phyloP scores from a whole-genome alignment of 768 basidiomycete species.

The Saitozyma sp. region DNA sequence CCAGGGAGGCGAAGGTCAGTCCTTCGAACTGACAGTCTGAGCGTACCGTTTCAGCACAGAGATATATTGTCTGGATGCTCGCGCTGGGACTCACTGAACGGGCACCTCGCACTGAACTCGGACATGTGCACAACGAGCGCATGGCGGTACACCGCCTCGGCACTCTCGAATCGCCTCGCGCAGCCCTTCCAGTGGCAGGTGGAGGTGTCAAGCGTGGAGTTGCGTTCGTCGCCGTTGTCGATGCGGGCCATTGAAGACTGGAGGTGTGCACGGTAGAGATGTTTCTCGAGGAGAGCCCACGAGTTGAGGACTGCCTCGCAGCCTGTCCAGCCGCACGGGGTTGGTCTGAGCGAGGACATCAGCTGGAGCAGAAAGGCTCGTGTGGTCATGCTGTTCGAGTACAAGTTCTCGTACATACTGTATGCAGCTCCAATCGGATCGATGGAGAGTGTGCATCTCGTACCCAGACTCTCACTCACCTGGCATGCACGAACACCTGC shows the following conservation, averaged over 20 bases:
- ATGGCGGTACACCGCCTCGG: conserved; percentile 32
- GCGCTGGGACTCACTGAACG: conserved; percentile 34
- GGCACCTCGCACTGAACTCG: conserved; percentile 38
- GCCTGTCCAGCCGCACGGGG: conserved; percentile 31
- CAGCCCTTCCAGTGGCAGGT: conserved; percentile 33
- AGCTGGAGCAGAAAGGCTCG: neutral
- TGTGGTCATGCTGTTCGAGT: neutral
- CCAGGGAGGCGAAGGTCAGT: conserved; percentile 26
- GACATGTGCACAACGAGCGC: conserved; percentile 36
- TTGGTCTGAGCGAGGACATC: conserved; percentile 25
- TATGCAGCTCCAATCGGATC: too few relatives aligned
- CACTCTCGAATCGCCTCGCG: conserved; percentile 6
- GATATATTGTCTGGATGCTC: neutral
- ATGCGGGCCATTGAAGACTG: conserved; percentile 2
- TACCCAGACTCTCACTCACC: conserved; percentile 14
- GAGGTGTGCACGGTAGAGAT: conserved; percentile 37
- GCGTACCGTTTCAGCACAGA: conserved; percentile 5
- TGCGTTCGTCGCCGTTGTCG: neutral
- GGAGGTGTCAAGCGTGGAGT: conserved; percentile 1
- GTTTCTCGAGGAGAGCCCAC: conserved; percentile 44
- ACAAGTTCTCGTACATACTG: neutral
- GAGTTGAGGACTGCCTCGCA: conserved; percentile 42
- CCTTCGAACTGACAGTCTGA: conserved; percentile 44
- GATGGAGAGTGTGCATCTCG: too few relatives aligned
- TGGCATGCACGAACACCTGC: conserved; percentile 45